Evolutionary conservation across 345 rosid species (phyloP).

Genomic region (Populus nigra): DNA sequence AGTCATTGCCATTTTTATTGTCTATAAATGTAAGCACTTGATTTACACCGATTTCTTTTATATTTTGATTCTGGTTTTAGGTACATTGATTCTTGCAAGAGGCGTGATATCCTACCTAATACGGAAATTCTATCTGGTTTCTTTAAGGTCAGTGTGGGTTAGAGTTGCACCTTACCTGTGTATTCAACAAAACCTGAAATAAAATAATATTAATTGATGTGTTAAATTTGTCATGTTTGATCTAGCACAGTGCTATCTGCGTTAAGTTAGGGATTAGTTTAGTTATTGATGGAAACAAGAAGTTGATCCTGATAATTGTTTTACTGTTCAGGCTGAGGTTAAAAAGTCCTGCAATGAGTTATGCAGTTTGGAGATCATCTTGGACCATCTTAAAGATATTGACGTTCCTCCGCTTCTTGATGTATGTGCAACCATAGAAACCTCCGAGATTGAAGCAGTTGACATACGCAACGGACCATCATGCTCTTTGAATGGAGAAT

Average conservation of each 20-base stretch:
- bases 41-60: slow-evolving; percentile 6
- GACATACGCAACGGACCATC: slow-evolving; percentile 55
- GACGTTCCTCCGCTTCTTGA: slow-evolving; percentile 72
- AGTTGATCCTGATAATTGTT: slow-evolving; percentile 11
- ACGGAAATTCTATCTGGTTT: slow-evolving; percentile 52
- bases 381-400: slow-evolving; percentile 58
- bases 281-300: neutral
- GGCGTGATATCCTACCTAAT: slow-evolving; percentile 54
- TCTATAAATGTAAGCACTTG: neutral
- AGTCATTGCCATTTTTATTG: neutral
- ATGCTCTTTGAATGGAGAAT: slow-evolving; percentile 51
- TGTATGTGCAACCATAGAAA: slow-evolving; percentile 47
- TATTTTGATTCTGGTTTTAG: slow-evolving; percentile 30
- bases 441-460: slow-evolving; percentile 69
- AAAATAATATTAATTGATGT: neutral
- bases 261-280: neutral
- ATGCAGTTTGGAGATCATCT: slow-evolving; percentile 52
- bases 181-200: too few relatives aligned
- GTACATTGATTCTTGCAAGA: slow-evolving; percentile 60
- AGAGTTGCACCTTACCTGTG: neutral
- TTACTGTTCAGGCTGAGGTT: slow-evolving; percentile 52
- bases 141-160: slow-evolving; percentile 51
- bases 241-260: neutral
- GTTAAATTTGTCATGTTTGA: neutral
- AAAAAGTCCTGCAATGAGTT: slow-evolving; percentile 45